Evolutionary conservation across 352 stramenopile species (phyloP), one percentile per base, ranked within the genome.

Genomic region (Phytophthora tubulina): DNA sequence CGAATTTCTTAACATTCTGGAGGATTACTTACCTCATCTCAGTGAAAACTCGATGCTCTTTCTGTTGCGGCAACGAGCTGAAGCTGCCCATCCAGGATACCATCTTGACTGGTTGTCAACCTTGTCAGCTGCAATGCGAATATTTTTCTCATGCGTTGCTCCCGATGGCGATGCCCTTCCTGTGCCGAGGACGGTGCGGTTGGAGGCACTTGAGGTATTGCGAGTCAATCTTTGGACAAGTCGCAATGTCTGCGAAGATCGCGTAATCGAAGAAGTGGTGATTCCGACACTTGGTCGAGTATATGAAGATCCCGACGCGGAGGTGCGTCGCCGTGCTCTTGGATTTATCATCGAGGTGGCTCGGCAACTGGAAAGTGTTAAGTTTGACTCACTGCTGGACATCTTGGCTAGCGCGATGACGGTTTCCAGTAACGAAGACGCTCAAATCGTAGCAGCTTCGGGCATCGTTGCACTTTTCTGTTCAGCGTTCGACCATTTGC

Each of bases 261-360:
- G 87, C 27, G 85, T 97, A 9, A 88, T 96, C 35, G 89, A 97
- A 76, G 88, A 97, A 69, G 81, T 97, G 10, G 52, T 96, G 13
- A 65, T 96, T 21, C 90, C 90, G 15, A 84, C 79, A 30, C 70
- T 97, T 35, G 61, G 67, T 7, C 76, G 88, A 32, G 75, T 95
- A 7, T 96, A 94, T 66, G 79, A 93, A 67, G 90, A 97, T 58
- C 63, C 75, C 14, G 81, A 92, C 33, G 42, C 75, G 0, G 79
- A 80, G 6, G 84, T 97, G 36, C 88, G 90, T 7, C 66, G 74
- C 11, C 82, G 80, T 35, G 81, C 74, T 2, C 60, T 97, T 7
- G 85, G 83, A 8, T 77, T 95, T 41, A 76, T 97, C 32, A 91
- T 85, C 15, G 79, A 89, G 39, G 83, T 94, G 3, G 84, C 88